Conservation (phyloP, 1,284 basidiomycete species). For the Amylostereum chailletii region DNA sequence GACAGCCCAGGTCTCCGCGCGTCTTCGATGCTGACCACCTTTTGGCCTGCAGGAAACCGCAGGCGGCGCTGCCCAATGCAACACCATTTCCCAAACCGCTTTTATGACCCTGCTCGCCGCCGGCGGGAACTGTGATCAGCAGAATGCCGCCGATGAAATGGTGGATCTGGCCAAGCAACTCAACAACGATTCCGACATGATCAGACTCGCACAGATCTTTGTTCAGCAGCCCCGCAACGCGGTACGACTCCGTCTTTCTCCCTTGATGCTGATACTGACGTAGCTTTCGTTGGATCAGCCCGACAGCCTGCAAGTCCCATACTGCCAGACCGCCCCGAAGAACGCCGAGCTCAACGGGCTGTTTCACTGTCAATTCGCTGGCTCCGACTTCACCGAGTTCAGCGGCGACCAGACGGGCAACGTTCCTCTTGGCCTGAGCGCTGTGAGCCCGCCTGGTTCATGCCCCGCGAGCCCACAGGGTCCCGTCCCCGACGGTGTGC, state of each 20-base stretch:
- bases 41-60: constrained; percentile 27
- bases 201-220: constrained; percentile 49
- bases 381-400: constrained; percentile 24
- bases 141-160: constrained; percentile 52
- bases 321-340: constrained; percentile 31
- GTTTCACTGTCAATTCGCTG: constrained; percentile 34
- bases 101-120: constrained; percentile 46
- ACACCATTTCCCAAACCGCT: constrained; percentile 39
- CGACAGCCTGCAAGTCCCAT: constrained; percentile 22
- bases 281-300: constrained; percentile 19
- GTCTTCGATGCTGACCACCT: background rate
- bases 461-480: constrained; percentile 30
- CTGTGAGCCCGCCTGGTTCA: constrained; percentile 26
- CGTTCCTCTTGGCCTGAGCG: constrained; percentile 26
- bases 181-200: constrained; percentile 46
- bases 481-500: constrained; percentile 39
- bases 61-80: constrained; percentile 45
- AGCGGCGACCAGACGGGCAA: constrained; percentile 25
- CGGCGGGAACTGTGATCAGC: constrained; percentile 51
- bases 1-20: background rate
- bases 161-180: constrained; percentile 55
- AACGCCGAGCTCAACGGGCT: constrained; percentile 31
- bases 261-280: background rate
- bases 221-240: constrained; percentile 48
- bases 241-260: constrained; percentile 15